Base-by-base conservation (phyloP, 805 yeast species). In the Yamadazyma nakazawae region DNA sequence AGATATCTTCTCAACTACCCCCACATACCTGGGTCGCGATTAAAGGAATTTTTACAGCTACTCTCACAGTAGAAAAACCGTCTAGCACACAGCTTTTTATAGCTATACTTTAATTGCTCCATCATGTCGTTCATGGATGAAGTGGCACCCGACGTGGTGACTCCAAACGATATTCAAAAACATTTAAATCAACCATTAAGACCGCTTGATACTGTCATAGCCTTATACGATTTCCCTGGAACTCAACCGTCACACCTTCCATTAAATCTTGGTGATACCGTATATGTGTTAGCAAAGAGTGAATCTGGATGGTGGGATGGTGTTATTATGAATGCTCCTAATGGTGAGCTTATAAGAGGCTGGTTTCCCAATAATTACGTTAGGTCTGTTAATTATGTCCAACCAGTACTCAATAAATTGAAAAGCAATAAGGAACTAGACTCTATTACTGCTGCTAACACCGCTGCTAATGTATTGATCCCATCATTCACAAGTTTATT, bases 241-340 rank as follows among this genome's bases (percentile, higher is more conserved):
- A 78, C 78, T 2, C 75, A 73, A 45, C 68, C 79, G 1, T 74
- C 77, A 36, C 75, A 80, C 38, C 64, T 85, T 35, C 75, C 77
- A 18, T 63, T 85, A 17, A 65, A 63, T 44, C 67, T 76, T n/a
- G 92, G 90, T 16, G 95, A 86, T 52, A 74, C 85, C 2, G 67
- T 89, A 1, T 78, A 84, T 54, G 94, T 89, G 12, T 59, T 87
- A n/a, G 61, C 75, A 13, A 85, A 84, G 50, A 70, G 80, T 13
- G 78, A 76, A 34, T 62, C 80, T 2, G 87, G 89, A 2, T 89
- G 96, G 96, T 88, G 95, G 94, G 96, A 89, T 62, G 96, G 96
- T 10, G 72, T 84, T 14, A 43, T 62, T 53, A 70, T 32, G 42
- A 56, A 47, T 46, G 54, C 50, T 50, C 56, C 48, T 46, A 56